phyloP scores from a whole-genome alignment of 2,329 filamentous ascomycete species.

The Conoideocrella luteorostrata region DNA sequence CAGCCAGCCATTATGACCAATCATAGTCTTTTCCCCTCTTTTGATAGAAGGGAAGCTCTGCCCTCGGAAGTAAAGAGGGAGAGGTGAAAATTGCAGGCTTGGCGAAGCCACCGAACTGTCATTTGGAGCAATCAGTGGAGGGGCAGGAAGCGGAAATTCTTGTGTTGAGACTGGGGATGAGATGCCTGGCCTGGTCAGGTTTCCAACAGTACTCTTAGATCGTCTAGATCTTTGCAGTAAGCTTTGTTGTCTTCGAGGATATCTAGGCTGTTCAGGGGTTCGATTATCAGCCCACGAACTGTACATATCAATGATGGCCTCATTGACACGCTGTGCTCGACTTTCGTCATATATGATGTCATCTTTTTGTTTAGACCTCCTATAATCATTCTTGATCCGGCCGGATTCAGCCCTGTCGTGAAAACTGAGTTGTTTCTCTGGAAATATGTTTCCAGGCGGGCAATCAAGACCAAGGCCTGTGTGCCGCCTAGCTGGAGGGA shows the following conservation, averaged over 20 bases:
- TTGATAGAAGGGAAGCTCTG: conserved; percentile 30
- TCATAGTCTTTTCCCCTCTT: conserved; percentile 43
- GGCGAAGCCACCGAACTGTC: conserved; percentile 1
- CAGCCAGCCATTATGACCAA: conserved; percentile 52
- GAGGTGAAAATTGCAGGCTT: conserved; percentile 32
- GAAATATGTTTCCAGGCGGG: not conserved
- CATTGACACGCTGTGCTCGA: conserved; percentile 7
- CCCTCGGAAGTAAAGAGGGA: conserved; percentile 36
- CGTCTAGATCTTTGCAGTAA: conserved; percentile 17
- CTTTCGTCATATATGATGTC: not conserved
- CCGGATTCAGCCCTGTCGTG: not conserved
- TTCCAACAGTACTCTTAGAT: conserved; percentile 23
- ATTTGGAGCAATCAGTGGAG: not conserved
- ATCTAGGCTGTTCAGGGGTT: conserved; percentile 15
- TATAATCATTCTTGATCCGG: not conserved
- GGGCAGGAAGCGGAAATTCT: not conserved
- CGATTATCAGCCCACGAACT: conserved; percentile 13
- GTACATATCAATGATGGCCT: conserved; percentile 17
- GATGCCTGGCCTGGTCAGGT: conserved; percentile 5
- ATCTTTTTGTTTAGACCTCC: not conserved
- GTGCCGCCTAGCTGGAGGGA: not conserved
- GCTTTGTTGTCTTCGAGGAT: conserved; percentile 10
- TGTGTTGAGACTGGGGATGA: not conserved
- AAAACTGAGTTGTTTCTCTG: not conserved
- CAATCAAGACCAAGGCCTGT: not conserved